Evolutionary conservation across 2,329 filamentous ascomycete genomes (phyloP), one percentile per base, ranked within the genome.

Genomic region (Mycosphaerelloides madeirae): DNA sequence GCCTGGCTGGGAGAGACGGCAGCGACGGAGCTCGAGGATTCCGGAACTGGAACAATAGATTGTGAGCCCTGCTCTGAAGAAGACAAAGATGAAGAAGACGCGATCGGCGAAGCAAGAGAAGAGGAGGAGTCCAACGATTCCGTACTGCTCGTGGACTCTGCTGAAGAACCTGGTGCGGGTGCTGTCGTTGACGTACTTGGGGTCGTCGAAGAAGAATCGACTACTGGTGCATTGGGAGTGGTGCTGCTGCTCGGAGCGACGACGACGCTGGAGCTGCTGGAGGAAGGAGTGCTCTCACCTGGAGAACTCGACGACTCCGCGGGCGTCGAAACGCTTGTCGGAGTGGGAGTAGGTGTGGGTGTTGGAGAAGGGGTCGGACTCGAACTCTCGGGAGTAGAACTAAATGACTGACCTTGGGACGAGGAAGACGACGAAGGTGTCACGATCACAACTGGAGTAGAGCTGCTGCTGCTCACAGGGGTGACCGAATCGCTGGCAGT

Each of bases 351-450:
- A 22, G 40, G n/a, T 7, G 33, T 44, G n/a, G 41, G 13, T 16
- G 43, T 16, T 20, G 38, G 22, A 31, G 45, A 12, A 14, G 38
- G 29, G 19, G 45, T n/a, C 5, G 38, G 35, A 34, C 37, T 39
- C 14, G 47, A 38, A 31, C 37, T 39, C 25, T 12, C 40, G 31
- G 44, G 29, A 46, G 44, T 31, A 20, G 41, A 41, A 35, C 49
- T 48, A 38, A 53, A 48, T 28, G 43, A 46, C 52, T 53, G 46
- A 50, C 46, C 48, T 50, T 50, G 38, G 36, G 44, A 47, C 19
- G 43, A 28, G n/a, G 38, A 43, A n/a, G 44, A 22, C 16, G 46
- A 42, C 36, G 43, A n/a, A 22, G 44, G 35, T 32, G 2, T 15
- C 34, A 13, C 29, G 12, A 41, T 16, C 11, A 46, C 29, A 38